phyloP scores from a whole-genome alignment of 805 yeast genomes.

The Cyberlindnera nakhonratchasimensis region DNA sequence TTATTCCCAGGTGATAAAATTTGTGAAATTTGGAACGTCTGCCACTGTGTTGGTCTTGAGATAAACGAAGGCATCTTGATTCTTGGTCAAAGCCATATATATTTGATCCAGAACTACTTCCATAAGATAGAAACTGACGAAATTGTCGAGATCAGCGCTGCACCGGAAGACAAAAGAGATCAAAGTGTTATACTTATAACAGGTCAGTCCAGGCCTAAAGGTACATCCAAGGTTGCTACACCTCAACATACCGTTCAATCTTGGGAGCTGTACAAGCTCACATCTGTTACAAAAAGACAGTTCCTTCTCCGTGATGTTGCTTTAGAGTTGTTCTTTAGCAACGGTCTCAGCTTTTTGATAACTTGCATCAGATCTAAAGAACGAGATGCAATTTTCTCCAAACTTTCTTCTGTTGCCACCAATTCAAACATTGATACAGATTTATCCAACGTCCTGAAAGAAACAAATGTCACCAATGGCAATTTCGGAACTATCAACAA shows the following conservation, averaged over 20 bases:
- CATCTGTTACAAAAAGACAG: conserved; percentile 68
- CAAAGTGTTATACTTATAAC: conserved; percentile 63
- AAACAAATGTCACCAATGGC: conserved; percentile 37
- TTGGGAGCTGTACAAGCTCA: conserved; percentile 60
- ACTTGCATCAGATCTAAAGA: conserved; percentile 53
- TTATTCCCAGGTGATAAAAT: conserved; percentile 69
- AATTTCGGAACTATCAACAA: conserved; percentile 32
- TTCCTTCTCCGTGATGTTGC: conserved; percentile 80
- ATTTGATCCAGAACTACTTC: conserved; percentile 67
- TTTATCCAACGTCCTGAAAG: conserved; percentile 48
- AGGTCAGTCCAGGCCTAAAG: conserved; percentile 37
- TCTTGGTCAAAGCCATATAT: conserved; percentile 60
- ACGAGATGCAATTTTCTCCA: conserved; percentile 54
- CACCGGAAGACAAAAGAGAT: conserved; percentile 59
- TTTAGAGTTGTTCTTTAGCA: conserved; percentile 67
- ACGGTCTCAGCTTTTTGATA: conserved; percentile 67
- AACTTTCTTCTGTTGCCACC: conserved; percentile 46
- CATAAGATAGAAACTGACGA: conserved; percentile 48
- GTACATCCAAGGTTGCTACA: conserved; percentile 12
- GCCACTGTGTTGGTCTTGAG: conserved; percentile 72
- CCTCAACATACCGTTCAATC: conserved; percentile 46
- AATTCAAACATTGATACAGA: conserved; percentile 52
- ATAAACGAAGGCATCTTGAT: conserved; percentile 74
- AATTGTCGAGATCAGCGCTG: conserved; percentile 63
- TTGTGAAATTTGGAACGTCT: conserved; percentile 68